These are phyloP conservation scores for Geranium incanum DNA, from an alignment of 441 rosid species.

Conservation along the genomic window DNA sequence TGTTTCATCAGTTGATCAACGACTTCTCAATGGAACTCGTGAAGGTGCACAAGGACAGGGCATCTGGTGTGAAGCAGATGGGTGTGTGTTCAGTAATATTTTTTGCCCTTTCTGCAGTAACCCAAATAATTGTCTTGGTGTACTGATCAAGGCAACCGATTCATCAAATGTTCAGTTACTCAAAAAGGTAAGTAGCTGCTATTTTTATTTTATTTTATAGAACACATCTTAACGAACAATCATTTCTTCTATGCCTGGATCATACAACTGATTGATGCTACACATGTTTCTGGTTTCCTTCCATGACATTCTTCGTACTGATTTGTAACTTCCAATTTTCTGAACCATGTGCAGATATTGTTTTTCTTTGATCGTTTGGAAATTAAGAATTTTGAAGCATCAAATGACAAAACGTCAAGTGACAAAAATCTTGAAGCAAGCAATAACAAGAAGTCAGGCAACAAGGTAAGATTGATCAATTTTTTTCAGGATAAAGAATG, in stretches of 20 bases:
- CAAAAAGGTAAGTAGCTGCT: constrained; percentile 46
- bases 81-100: constrained; percentile 71
- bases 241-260: not conserved
- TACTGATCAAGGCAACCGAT: constrained; percentile 76
- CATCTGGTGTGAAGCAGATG: constrained; percentile 79
- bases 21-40: constrained; percentile 32
- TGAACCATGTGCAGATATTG: constrained; percentile 45
- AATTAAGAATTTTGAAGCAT: constrained; percentile 30
- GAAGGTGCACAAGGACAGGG: constrained; percentile 41
- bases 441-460: constrained; percentile 9
- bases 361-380: constrained; percentile 47
- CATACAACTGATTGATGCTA: not conserved
- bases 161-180: constrained; percentile 64
- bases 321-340: constrained; percentile 14
- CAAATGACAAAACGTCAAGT: constrained; percentile 20
- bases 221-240: not conserved
- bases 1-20: constrained; percentile 49
- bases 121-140: constrained; percentile 61
- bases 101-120: constrained; percentile 71
- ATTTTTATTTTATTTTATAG: not conserved
- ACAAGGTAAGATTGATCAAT: constrained; percentile 30
- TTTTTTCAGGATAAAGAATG: not conserved
- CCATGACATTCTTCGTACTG: constrained; percentile 1
- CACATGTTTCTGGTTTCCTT: not conserved
- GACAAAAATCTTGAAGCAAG: not conserved